These are phyloP conservation scores for Russula compacta DNA, from an alignment of 768 basidiomycete species.

Conservation along the genomic window DNA sequence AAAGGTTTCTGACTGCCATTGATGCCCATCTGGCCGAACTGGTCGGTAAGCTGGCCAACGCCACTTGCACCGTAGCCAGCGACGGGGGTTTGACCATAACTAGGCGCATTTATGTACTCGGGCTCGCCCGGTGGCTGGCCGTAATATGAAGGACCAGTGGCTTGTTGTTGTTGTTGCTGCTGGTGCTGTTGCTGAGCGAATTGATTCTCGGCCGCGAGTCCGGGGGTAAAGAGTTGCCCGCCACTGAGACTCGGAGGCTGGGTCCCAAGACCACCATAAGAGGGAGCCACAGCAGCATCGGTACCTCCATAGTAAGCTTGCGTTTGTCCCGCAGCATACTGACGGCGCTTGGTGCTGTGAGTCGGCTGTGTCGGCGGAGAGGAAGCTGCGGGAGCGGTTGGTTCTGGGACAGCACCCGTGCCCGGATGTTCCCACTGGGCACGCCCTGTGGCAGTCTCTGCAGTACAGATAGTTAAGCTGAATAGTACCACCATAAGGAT, in stretches of 20 bases:
- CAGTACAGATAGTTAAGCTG: conserved; percentile 6
- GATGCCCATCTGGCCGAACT: conserved; percentile 86
- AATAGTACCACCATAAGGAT: not conserved
- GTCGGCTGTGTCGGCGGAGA: conserved; percentile 31
- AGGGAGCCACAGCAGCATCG: conserved; percentile 34
- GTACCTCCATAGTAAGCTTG: conserved; percentile 70
- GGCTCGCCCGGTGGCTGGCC: conserved; percentile 31
- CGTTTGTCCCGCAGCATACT: conserved; percentile 91
- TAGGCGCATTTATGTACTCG: conserved; percentile 38
- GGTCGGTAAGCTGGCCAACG: conserved; percentile 62
- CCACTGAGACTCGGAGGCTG: conserved; percentile 34
- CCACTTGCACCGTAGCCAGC: conserved; percentile 32
- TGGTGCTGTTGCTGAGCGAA: conserved; percentile 51
- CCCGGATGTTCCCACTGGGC: conserved; percentile 85
- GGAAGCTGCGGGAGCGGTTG: conserved; percentile 35
- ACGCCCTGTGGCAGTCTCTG: conserved; percentile 77
- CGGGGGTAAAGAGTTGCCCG: conserved; percentile 78
- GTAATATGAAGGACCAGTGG: conserved; percentile 41
- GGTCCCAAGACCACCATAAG: conserved; percentile 37
- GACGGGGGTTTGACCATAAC: conserved; percentile 35
- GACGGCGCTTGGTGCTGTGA: conserved; percentile 61
- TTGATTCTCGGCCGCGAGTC: conserved; percentile 60
- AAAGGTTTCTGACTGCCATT: conserved; percentile 57
- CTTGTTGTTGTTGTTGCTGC: conserved; percentile 25
- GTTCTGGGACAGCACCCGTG: conserved; percentile 30